phyloP scores from a whole-genome alignment of 2,329 filamentous ascomycete genomes.

The Didymella keratinophila region DNA sequence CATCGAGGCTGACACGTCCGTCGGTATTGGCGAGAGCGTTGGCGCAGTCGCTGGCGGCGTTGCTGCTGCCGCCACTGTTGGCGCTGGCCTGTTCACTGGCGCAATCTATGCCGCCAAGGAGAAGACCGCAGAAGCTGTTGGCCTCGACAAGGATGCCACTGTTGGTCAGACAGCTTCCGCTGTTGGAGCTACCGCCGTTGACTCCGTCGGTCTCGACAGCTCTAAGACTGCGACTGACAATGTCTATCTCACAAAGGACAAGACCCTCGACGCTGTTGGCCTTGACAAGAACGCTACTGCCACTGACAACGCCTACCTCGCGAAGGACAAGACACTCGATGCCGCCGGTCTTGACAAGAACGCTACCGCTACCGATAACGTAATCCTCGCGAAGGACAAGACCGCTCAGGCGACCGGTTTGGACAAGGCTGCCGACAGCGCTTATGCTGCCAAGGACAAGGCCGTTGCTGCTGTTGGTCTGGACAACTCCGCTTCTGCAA shows the following conservation, averaged over 20 bases:
- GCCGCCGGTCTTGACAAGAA: conserved; percentile 47
- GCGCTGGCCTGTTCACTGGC: conserved; percentile 50
- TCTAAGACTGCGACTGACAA: conserved; percentile 47
- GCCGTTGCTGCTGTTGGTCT: conserved; percentile 52
- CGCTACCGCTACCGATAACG: conserved; percentile 51
- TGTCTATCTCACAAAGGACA: conserved; percentile 67
- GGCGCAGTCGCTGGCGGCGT: conserved; percentile 31
- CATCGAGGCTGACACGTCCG: conserved; percentile 28
- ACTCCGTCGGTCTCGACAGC: conserved; percentile 51
- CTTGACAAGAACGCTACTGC: conserved; percentile 69
- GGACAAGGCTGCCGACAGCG: conserved; percentile 31
- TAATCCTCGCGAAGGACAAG: conserved; percentile 24
- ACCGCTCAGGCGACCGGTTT: conserved; percentile 35
- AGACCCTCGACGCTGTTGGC: conserved; percentile 71
- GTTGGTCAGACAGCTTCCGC: conserved; percentile 33
- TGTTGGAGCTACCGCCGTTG: conserved; percentile 41
- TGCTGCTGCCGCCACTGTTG: conserved; percentile 52
- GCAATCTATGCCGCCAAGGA: conserved; percentile 44
- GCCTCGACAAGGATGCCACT: conserved; percentile 51
- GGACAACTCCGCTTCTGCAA: conserved; percentile 48
- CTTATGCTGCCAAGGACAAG: conserved; percentile 35
- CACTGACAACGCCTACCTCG: conserved; percentile 46
- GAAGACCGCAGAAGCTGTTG: conserved; percentile 47
- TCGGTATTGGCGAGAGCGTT: conserved; percentile 23
- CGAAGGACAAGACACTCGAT: conserved; percentile 19